These are phyloP conservation scores for Lecanosticta acicola DNA, from an alignment of 2,329 filamentous ascomycete genomes.

Conservation along the genomic window DNA sequence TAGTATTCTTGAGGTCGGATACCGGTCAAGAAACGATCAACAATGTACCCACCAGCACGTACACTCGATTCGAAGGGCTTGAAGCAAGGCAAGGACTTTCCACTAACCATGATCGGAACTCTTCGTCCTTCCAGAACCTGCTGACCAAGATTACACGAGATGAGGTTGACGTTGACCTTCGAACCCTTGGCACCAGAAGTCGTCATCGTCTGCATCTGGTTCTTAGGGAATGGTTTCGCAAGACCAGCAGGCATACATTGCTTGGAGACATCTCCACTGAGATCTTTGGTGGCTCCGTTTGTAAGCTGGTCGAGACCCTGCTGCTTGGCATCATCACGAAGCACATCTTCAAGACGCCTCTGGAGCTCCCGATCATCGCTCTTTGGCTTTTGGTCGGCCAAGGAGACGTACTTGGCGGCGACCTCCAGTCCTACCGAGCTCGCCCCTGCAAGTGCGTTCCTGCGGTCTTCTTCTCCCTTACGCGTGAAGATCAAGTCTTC, in stretches of 20 bases:
- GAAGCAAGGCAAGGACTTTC: constrained; percentile 92
- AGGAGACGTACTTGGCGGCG: constrained; percentile 80
- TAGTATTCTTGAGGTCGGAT: constrained; percentile 97
- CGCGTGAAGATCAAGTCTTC: constrained; percentile 85
- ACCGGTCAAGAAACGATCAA: constrained; percentile 94
- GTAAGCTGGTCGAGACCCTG: constrained; percentile 82
- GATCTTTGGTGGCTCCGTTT: constrained; percentile 61
- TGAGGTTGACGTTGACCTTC: constrained; percentile 90
- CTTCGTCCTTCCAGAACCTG: constrained; percentile 91
- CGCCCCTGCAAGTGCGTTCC: constrained; percentile 62
- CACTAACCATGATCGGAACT: constrained; percentile 96
- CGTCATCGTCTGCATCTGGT: constrained; percentile 99
- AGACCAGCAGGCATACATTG: constrained; percentile 76
- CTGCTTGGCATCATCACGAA: constrained; percentile 87
- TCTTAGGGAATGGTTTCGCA: constrained; percentile 87
- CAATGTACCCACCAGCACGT: constrained; percentile 86
- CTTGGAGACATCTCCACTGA: constrained; percentile 74
- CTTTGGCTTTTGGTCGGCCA: constrained; percentile 60
- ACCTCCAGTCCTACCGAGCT: constrained; percentile 68
- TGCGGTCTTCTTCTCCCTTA: constrained; percentile 67
- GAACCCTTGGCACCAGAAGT: constrained; percentile 92
- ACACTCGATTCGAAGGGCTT: constrained; percentile 84
- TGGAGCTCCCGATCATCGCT: constrained; percentile 65
- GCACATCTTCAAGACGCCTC: constrained; percentile 76
- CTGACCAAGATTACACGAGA: constrained; percentile 95